These are phyloP conservation scores for Coriaria nepalensis DNA, from an alignment of 306 rosid species.

Conservation along the genomic window DNA sequence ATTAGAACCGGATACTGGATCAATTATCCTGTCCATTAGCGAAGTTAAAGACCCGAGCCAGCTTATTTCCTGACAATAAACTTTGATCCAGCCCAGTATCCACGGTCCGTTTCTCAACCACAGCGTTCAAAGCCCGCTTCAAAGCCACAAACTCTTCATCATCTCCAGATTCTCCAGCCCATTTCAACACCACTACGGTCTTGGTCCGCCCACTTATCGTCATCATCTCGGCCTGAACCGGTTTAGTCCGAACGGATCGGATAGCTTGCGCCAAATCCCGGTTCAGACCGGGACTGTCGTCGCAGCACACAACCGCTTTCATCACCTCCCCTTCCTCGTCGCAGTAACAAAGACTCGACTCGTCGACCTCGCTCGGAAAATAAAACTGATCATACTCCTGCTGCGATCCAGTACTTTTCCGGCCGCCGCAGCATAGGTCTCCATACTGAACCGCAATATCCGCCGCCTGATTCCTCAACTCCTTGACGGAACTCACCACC, in stretches of 20 bases:
- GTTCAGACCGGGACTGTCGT: constrained; percentile 63
- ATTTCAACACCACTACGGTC: constrained; percentile 46
- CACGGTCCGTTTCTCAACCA: constrained; percentile 54
- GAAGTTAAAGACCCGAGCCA: constrained; percentile 30
- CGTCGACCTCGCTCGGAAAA: constrained; percentile 57
- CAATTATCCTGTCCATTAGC: constrained; percentile 7
- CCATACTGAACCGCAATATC: constrained; percentile 27
- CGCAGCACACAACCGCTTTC: constrained; percentile 66
- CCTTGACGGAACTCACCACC: constrained; percentile 65
- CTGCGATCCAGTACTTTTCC: constrained; percentile 11
- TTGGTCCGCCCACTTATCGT: constrained; percentile 72
- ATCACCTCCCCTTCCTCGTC: constrained; percentile 21
- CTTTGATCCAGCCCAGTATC: constrained; percentile 21
- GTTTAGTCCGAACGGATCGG: constrained; percentile 37
- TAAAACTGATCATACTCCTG: constrained; percentile 18
- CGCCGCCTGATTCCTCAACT: constrained; percentile 35
- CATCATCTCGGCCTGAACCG: constrained; percentile 65
- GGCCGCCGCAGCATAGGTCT: constrained; percentile 8
- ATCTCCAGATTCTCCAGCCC: constrained; percentile 26
- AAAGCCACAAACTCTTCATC: constrained; percentile 29
- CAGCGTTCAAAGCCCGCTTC: constrained; percentile 70
- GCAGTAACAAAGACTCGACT: constrained; percentile 41
- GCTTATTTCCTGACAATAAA: constrained; percentile 29
- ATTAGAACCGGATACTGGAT: neutral
- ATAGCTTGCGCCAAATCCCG: constrained; percentile 45